Conservation (phyloP, 2,329 filamentous ascomycete genomes). For the Aureobasidium pullulans region DNA sequence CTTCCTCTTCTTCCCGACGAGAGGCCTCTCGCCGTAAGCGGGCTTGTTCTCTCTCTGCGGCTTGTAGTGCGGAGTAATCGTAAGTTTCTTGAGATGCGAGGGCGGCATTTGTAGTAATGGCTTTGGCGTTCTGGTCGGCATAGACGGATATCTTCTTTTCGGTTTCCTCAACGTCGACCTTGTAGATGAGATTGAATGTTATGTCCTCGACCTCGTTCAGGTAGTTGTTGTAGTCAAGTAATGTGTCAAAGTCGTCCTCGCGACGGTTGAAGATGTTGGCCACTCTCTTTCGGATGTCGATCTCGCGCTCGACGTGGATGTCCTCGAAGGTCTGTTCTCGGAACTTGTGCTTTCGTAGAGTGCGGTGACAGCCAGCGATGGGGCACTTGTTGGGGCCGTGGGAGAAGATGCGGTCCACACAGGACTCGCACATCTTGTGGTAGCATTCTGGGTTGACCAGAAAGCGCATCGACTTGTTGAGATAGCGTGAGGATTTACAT, state of each 20-base stretch:
- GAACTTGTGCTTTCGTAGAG: constrained; percentile 77
- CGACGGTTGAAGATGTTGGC: constrained; percentile 72
- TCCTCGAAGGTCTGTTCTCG: constrained; percentile 84
- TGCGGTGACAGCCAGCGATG: constrained; percentile 79
- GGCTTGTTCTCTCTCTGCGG: constrained; percentile 59
- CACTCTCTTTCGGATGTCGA: constrained; percentile 77
- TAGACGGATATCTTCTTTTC: constrained; percentile 58
- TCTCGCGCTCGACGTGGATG: constrained; percentile 77
- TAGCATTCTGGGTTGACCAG: constrained; percentile 98
- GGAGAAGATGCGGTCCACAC: constrained; percentile 89
- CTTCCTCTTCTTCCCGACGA: constrained; percentile 61
- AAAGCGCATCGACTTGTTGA: constrained; percentile 90
- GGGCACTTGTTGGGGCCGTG: constrained; percentile 88
- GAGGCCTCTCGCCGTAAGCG: constrained; percentile 57
- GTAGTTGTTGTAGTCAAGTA: constrained; percentile 86
- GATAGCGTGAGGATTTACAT: constrained; percentile 93
- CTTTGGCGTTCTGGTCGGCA: constrained; percentile 61
- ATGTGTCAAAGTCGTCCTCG: constrained; percentile 83
- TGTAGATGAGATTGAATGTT: constrained; percentile 77
- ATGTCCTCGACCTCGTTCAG: constrained; percentile 86
- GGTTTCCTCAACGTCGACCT: constrained; percentile 58
- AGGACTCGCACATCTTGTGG: constrained; percentile 96
- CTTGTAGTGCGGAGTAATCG: constrained; percentile 39
- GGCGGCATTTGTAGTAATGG: constrained; percentile 45
- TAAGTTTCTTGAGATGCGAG: constrained; percentile 41